phyloP scores from a whole-genome alignment of 148 eudicot species.

The Rhododendron williamsianum region DNA sequence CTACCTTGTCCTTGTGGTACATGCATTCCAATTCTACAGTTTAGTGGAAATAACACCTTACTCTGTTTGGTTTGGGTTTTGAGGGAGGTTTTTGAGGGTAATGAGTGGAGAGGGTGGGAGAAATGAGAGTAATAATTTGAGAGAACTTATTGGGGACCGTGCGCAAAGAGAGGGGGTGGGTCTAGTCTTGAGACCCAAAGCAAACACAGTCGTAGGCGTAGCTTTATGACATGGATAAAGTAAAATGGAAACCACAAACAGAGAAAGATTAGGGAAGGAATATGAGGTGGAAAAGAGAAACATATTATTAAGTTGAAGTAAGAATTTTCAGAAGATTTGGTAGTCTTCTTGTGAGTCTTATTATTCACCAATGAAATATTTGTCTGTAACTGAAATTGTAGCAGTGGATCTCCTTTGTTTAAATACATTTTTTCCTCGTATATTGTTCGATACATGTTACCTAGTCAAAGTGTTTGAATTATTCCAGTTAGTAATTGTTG shows the following conservation, averaged over 20 bases:
- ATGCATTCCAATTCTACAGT: not conserved
- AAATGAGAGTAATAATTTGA: not conserved
- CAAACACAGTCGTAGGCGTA: not conserved
- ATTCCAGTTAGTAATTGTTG: not conserved
- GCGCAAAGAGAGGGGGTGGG: not conserved
- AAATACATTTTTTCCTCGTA: not conserved
- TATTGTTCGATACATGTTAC: not conserved
- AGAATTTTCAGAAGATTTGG: not conserved
- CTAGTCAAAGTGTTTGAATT: not conserved
- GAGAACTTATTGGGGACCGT: not conserved
- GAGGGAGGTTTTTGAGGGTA: not conserved
- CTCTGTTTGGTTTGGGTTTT: not conserved
- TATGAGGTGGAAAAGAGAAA: not conserved
- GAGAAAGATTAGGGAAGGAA: not conserved
- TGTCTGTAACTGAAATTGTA: not conserved
- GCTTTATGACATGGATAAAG: not conserved
- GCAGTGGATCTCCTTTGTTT: not conserved
- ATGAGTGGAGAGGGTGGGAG: not conserved
- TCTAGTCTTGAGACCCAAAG: not conserved
- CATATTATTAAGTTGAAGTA: not conserved
- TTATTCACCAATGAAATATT: not conserved
- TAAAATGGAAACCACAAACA: not conserved
- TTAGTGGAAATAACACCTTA: not conserved
- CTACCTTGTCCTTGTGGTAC: not conserved
- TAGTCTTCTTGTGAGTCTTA: not conserved